Base-by-base conservation (phyloP, 306 rosid species). In the Cucurbita pepo region DNA sequence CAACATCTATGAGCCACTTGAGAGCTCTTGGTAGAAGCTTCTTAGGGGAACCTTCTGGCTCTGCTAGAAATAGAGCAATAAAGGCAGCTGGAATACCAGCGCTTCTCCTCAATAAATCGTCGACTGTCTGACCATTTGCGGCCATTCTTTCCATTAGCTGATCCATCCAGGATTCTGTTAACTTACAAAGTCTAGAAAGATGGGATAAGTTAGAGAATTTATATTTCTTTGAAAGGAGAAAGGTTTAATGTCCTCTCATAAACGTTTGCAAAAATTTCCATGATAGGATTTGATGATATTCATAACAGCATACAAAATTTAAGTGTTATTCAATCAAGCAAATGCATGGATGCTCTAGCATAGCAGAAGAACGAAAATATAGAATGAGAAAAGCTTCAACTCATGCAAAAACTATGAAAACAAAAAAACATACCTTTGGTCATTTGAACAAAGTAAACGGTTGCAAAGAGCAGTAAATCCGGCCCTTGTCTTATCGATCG, bases 51-150 rank as follows among this genome's bases (percentile, higher is more conserved):
- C 99, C 99, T 81, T 89, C 99, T 55, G 97, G 99, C 88, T 94
- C 99, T n/a, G 99, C 86, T 56, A 94, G 97, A 77, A 94, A 94
- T 9, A 94, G 79, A 81, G 99, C 99, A 36, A 69, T 86, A 79
- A 91, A 91, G 41, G 97, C 96, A 73, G 99, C 97, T 60, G 99
- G 99, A 86, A 94, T 94, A 77, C 99, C 97, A 30, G 99, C 99
- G 84, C 99, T 94, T 86, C 99, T 90, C 83, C 99, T 89, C 78
- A 94, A 77, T 77, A 94, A 85, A 84, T 91, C 92, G 84, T 94
- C 95, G 77, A 94, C 97, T 55, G 82, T 76, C 77, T 94, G 99
- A 61, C 90, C 95, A 85, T 88, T 89, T 78, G 97, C 88, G 47
- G 85, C 81, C 18, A 92, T 90, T 87, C 97, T 85, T 81, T 87